phyloP scores from a whole-genome alignment of 768 basidiomycete genomes.

The Auriscalpium orientale region DNA sequence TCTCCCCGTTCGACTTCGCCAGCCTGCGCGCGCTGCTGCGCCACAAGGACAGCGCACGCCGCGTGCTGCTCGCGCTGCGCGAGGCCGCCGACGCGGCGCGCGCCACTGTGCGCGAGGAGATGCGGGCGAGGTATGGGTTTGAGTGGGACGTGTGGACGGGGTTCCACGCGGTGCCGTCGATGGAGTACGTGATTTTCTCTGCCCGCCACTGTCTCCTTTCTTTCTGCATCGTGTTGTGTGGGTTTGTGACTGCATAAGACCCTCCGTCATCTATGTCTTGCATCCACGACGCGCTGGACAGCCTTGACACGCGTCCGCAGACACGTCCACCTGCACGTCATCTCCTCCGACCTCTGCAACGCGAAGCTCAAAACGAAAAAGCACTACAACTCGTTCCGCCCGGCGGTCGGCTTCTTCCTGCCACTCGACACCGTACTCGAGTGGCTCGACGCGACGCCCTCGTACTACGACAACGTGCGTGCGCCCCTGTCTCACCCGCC shows the following conservation, averaged over 20 bases:
- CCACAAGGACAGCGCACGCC: constrained; percentile 43
- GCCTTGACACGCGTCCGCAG: constrained; percentile 27
- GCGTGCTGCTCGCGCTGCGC: constrained; percentile 41
- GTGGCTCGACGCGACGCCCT: constrained; percentile 67
- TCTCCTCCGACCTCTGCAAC: constrained; percentile 72
- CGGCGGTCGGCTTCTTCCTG: constrained; percentile 76
- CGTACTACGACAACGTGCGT: constrained; percentile 46
- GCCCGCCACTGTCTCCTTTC: no score
- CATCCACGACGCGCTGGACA: neutral
- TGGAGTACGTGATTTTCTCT: constrained; percentile 53
- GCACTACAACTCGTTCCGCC: constrained; percentile 90
- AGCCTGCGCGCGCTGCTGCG: constrained; percentile 51
- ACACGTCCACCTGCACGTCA: constrained; percentile 79
- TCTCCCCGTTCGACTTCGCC: constrained; percentile 32
- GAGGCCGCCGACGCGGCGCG: constrained; percentile 50
- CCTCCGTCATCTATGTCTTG: neutral
- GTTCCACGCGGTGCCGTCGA: constrained; percentile 80
- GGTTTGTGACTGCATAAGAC: no score
- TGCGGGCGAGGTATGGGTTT: constrained; percentile 66
- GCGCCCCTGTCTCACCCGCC: neutral
- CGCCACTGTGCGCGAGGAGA: constrained; percentile 68
- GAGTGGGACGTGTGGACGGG: constrained; percentile 74
- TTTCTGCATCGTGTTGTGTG: no score
- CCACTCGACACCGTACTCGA: constrained; percentile 67
- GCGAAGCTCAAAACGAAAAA: constrained; percentile 75